Evolutionary conservation across 2,329 filamentous ascomycete species (phyloP).

Genomic region (Conoideocrella luteorostrata): DNA sequence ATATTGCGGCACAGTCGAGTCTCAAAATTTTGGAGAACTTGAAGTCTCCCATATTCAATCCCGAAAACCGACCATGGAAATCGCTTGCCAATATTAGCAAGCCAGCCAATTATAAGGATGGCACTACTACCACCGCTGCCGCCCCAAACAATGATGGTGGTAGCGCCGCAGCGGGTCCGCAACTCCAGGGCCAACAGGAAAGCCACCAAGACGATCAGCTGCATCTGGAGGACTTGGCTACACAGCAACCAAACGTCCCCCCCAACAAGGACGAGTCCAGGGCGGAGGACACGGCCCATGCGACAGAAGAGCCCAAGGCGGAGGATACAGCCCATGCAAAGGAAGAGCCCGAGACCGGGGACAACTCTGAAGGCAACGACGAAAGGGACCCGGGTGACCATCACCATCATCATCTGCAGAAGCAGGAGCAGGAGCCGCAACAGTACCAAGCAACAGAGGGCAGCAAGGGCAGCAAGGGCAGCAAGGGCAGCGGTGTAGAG

Average conservation of each 20-base stretch:
- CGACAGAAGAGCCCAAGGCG: not conserved
- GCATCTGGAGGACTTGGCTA: not conserved
- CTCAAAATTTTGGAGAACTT: constrained; percentile 8
- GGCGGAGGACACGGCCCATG: not conserved
- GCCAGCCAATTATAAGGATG: not conserved
- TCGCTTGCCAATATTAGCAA: constrained; percentile 6
- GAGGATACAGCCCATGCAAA: not conserved
- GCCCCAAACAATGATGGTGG: too few species aligned
- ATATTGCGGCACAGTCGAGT: constrained; percentile 6
- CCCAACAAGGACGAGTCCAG: not conserved
- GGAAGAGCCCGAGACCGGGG: not conserved
- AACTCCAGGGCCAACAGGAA: not conserved
- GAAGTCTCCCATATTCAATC: constrained; percentile 1
- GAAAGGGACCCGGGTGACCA: too few species aligned
- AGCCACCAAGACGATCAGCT: not conserved
- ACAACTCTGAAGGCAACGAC: not conserved
- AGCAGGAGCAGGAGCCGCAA: not conserved
- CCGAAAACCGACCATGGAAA: constrained; percentile 1
- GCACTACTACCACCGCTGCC: not conserved
- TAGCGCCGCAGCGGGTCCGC: not conserved
- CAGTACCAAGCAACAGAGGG: not conserved
- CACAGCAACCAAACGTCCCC: not conserved
- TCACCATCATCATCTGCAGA: not conserved
- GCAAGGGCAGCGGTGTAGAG: not conserved
- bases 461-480: not conserved